phyloP scores from a whole-genome alignment of 345 rosid genomes.

The Salix udensis region DNA sequence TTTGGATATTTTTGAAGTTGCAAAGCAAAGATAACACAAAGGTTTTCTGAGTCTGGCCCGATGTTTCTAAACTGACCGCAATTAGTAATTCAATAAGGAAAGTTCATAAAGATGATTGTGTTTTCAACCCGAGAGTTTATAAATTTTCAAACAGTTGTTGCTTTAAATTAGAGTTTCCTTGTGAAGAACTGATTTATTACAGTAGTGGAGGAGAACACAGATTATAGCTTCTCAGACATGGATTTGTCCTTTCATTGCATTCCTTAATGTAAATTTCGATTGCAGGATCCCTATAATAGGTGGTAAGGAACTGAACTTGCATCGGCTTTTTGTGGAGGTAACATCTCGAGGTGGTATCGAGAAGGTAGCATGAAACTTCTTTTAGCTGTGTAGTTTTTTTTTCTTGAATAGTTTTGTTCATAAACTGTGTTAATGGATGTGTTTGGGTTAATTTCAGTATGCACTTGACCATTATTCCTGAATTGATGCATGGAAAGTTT shows the following conservation, averaged over 20 bases:
- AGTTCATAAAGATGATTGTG: not conserved
- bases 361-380: constrained; percentile 50
- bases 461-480: not conserved
- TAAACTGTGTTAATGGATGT: not conserved
- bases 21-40: not conserved
- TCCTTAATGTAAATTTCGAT: constrained; percentile 1
- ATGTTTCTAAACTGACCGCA: not conserved
- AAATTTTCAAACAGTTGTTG: not conserved
- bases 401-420: not conserved
- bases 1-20: not conserved
- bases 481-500: not conserved
- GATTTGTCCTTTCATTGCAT: not conserved
- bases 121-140: not conserved
- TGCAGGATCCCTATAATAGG: constrained; percentile 91
- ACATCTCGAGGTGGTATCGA: constrained; percentile 92
- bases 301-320: constrained; percentile 85
- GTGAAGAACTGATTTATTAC: not conserved
- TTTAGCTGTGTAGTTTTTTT: not conserved
- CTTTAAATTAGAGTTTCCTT: not conserved
- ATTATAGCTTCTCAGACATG: not conserved
- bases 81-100: not conserved
- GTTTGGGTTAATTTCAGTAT: not conserved
- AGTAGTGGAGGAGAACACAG: not conserved
- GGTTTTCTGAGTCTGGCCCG: not conserved
- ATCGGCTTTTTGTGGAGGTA: constrained; percentile 85